Conservation (phyloP, 2,329 filamentous ascomycete species). For the Knufia fluminis region DNA sequence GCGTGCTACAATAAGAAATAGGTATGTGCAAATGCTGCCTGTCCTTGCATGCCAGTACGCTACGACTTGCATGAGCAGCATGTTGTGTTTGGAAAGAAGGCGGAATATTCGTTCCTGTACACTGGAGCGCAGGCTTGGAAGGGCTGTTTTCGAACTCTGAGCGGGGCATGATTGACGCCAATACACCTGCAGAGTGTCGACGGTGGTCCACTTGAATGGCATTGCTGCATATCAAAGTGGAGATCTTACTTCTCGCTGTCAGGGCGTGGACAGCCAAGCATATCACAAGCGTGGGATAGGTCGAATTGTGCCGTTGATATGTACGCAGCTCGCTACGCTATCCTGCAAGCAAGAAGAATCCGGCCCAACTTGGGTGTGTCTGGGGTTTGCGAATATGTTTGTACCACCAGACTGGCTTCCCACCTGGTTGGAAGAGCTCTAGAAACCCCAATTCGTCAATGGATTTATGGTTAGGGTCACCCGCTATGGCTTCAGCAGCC, state of each 20-base stretch:
- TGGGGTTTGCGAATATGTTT: neutral
- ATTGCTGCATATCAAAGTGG: neutral
- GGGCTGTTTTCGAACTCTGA: neutral
- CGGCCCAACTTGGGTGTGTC: too few species aligned
- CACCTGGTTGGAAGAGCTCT: neutral
- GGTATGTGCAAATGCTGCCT: neutral
- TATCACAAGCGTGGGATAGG: neutral
- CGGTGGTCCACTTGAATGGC: neutral
- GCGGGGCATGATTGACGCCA: conserved; percentile 5
- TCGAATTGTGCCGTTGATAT: neutral
- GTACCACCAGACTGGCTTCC: neutral
- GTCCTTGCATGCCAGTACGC: neutral
- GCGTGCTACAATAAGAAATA: neutral
- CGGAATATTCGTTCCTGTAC: conserved; percentile 1
- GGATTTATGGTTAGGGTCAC: neutral
- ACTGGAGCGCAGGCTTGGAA: neutral
- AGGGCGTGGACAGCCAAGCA: conserved; percentile 5
- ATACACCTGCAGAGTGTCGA: neutral
- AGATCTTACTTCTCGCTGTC: neutral
- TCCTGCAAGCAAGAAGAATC: too few species aligned
- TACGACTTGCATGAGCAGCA: neutral
- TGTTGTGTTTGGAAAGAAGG: neutral
- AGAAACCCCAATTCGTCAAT: neutral
- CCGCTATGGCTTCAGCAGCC: neutral
- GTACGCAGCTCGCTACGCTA: neutral